Conservation (phyloP, 495 filamentous ascomycete species). For the Penicillium paradoxum region DNA sequence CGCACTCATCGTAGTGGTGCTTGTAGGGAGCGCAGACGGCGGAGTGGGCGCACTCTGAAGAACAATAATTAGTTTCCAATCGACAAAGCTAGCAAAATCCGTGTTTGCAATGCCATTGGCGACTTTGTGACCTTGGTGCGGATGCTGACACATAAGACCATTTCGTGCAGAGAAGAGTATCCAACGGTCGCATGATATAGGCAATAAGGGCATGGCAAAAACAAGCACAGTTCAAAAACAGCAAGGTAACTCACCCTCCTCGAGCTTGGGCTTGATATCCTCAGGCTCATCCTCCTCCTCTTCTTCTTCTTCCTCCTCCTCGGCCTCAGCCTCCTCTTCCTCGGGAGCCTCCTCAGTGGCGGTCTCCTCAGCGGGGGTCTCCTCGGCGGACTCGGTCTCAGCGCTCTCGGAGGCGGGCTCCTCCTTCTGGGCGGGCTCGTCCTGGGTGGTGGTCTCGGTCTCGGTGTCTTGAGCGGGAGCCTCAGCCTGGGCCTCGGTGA, state of each 20-base stretch:
- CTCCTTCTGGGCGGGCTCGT: conserved; percentile 48
- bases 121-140: background rate
- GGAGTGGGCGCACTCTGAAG: conserved; percentile 78
- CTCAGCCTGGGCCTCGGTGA: conserved; percentile 58
- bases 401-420: conserved; percentile 31
- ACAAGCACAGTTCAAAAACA: background rate
- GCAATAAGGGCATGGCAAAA: background rate
- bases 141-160: conserved; percentile 3
- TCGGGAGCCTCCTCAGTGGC: conserved; percentile 41
- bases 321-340: conserved; percentile 44
- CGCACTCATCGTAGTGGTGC: conserved; percentile 97
- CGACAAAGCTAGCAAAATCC: background rate
- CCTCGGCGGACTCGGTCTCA: conserved; percentile 31
- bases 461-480: conserved; percentile 43
- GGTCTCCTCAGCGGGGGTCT: conserved; percentile 37
- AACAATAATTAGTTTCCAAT: conserved; percentile 12
- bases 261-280: conserved; percentile 82
- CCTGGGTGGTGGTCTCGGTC: conserved; percentile 49
- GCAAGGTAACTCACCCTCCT: conserved; percentile 69
- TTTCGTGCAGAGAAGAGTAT: conserved; percentile 1
- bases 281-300: conserved; percentile 87
- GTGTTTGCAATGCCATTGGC: conserved; percentile 20
- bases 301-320: conserved; percentile 53
- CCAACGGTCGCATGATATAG: background rate
- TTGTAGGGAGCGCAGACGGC: conserved; percentile 79